These are phyloP conservation scores for Leccinum broughii DNA, from an alignment of 768 basidiomycete genomes.

Conservation along the genomic window DNA sequence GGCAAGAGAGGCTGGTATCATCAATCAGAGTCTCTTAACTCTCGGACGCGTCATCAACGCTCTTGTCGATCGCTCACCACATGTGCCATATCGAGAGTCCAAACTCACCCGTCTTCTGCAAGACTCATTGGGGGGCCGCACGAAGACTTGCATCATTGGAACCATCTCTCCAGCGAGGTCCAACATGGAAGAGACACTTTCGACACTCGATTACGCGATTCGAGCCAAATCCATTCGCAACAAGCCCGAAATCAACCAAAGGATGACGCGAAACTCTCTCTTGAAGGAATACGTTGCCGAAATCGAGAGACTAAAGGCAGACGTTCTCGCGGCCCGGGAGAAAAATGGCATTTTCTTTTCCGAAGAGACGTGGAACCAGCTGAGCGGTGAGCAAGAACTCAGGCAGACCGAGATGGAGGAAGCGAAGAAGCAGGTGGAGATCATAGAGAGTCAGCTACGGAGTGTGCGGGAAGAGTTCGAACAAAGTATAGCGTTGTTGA, in stretches of 20 bases:
- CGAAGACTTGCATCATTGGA: conserved; percentile 97
- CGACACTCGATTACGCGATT: conserved; percentile 95
- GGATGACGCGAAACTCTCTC: conserved; percentile 88
- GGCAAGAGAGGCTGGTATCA: conserved; percentile 97
- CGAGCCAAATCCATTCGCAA: conserved; percentile 95
- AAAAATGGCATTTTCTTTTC: conserved; percentile 97
- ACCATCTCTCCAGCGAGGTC: conserved; percentile 92
- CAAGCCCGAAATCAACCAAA: conserved; percentile 92
- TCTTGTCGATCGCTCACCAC: conserved; percentile 86
- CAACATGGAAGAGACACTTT: conserved; percentile 96
- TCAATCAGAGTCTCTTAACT: conserved; percentile 96
- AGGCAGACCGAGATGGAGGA: conserved; percentile 78
- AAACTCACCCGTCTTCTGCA: conserved; percentile 96
- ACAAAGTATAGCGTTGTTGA: conserved; percentile 77
- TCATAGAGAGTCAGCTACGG: conserved; percentile 79
- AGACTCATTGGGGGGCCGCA: conserved; percentile 97
- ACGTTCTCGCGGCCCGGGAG: conserved; percentile 87
- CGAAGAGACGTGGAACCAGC: conserved; percentile 86
- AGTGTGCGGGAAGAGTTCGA: conserved; percentile 89
- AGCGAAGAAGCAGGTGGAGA: conserved; percentile 77
- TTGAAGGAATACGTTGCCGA: conserved; percentile 93
- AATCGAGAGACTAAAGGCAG: conserved; percentile 89
- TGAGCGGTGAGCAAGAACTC: conserved; percentile 74
- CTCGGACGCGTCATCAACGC: conserved; percentile 96
- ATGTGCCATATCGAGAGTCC: conserved; percentile 96